Percentiles rank a stretch among this genome's conserved stretches.
phyloP scores from a whole-genome alignment of 179 eudicot genomes.

The Gypsophila paniculata region DNA sequence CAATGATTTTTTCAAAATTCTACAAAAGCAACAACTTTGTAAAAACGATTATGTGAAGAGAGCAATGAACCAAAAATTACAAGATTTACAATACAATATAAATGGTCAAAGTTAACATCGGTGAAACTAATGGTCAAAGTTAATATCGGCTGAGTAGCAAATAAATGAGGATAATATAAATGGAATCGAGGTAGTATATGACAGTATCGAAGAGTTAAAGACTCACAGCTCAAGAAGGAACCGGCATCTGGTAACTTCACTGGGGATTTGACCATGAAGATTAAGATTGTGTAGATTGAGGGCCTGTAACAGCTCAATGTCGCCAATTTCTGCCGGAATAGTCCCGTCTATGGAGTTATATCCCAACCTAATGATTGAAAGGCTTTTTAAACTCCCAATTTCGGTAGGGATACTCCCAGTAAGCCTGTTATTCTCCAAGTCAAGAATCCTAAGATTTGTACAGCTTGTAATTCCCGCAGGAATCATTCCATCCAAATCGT shows the following conservation, averaged over 20 bases:
- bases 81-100: too few species aligned
- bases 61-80: too few species aligned
- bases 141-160: too few species aligned
- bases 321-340: slow-evolving; percentile 64
- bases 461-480: slow-evolving; percentile 64
- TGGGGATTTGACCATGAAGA: slow-evolving; percentile 66
- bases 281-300: slow-evolving; percentile 71
- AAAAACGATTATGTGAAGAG: too few species aligned
- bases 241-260: slow-evolving; percentile 58
- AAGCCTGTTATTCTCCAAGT: slow-evolving; percentile 65
- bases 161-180: not conserved
- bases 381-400: slow-evolving; percentile 51
- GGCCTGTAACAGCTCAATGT: slow-evolving; percentile 66
- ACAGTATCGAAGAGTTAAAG: slow-evolving; percentile 13
- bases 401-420: slow-evolving; percentile 60
- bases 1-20: too few species aligned
- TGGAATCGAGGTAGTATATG: not conserved
- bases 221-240: slow-evolving; percentile 94
- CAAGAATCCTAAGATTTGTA: slow-evolving; percentile 50
- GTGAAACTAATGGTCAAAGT: too few species aligned
- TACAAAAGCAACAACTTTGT: too few species aligned
- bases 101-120: too few species aligned
- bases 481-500: slow-evolving; percentile 57
- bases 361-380: slow-evolving; percentile 53
- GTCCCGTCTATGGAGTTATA: slow-evolving; percentile 58